Evolutionary conservation across 2,329 filamentous ascomycete genomes (phyloP).

Genomic region (Ceratocystis diversiconidia): DNA sequence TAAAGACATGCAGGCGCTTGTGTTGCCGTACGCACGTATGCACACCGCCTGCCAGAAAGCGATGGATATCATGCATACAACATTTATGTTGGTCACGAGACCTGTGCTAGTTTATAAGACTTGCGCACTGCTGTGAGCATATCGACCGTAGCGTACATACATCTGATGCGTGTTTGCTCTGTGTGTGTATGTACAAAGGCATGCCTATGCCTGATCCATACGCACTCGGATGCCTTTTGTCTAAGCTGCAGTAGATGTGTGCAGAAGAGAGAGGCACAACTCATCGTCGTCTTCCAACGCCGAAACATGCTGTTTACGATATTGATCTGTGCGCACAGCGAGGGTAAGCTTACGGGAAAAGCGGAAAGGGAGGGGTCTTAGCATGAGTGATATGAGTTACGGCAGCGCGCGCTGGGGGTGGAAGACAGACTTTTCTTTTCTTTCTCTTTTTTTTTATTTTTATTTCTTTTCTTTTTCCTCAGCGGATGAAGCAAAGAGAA

Average conservation of each 20-base stretch:
- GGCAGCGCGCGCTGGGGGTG: background rate
- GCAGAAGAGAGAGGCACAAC: too few relatives aligned
- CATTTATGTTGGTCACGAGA: background rate
- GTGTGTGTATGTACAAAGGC: background rate
- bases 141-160: background rate
- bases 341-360: background rate
- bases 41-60: background rate
- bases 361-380: background rate
- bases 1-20: background rate
- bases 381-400: background rate
- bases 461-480: background rate
- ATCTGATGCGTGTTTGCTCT: background rate
- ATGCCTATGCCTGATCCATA: background rate
- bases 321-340: background rate
- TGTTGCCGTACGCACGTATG: background rate
- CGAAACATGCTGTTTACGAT: background rate
- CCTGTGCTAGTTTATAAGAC: background rate
- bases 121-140: background rate
- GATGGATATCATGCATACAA: background rate
- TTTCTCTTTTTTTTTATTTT: background rate
- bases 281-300: background rate
- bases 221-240: too few relatives aligned
- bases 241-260: too few relatives aligned
- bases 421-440: background rate
- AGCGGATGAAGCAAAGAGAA: background rate